These are phyloP conservation scores for Penicillium paxilli DNA, from an alignment of 495 filamentous ascomycete genomes.

Conservation along the genomic window DNA sequence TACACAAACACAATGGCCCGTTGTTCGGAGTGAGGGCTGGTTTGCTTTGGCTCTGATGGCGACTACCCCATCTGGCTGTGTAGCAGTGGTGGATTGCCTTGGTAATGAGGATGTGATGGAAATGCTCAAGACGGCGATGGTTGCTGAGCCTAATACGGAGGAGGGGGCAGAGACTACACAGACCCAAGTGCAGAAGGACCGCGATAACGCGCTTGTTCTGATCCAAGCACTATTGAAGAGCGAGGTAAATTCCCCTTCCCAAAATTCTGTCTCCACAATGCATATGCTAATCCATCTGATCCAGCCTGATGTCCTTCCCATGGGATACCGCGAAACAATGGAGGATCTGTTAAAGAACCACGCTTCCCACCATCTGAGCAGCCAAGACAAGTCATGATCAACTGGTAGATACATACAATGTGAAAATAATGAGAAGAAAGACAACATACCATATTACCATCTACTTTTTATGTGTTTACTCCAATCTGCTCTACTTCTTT, in stretches of 20 bases:
- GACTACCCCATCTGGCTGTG: constrained; percentile 46
- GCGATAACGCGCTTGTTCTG: constrained; percentile 65
- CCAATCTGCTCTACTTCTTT: not conserved
- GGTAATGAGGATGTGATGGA: constrained; percentile 45
- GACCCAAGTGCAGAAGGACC: constrained; percentile 46
- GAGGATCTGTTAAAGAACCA: constrained; percentile 29
- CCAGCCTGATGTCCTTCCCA: constrained; percentile 31
- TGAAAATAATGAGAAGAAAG: not conserved
- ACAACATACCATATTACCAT: too few species aligned
- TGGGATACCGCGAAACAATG: constrained; percentile 23
- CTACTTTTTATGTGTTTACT: too few species aligned
- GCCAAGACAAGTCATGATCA: not conserved
- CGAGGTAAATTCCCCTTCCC: constrained; percentile 35
- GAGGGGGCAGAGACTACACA: constrained; percentile 21
- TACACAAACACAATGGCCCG: constrained; percentile 66
- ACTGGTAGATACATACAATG: not conserved
- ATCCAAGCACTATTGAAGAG: constrained; percentile 57
- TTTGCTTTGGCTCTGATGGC: constrained; percentile 76
- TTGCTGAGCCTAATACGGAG: constrained; percentile 22
- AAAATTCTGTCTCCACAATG: not conserved
- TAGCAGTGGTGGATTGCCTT: constrained; percentile 50
- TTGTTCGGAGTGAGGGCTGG: constrained; percentile 69
- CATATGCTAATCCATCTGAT: constrained; percentile 11
- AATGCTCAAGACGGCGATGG: constrained; percentile 52
- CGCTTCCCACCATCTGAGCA: constrained; percentile 20